phyloP scores from a whole-genome alignment of 2,329 filamentous ascomycete genomes.

The Pseudogymnoascus verrucosus region DNA sequence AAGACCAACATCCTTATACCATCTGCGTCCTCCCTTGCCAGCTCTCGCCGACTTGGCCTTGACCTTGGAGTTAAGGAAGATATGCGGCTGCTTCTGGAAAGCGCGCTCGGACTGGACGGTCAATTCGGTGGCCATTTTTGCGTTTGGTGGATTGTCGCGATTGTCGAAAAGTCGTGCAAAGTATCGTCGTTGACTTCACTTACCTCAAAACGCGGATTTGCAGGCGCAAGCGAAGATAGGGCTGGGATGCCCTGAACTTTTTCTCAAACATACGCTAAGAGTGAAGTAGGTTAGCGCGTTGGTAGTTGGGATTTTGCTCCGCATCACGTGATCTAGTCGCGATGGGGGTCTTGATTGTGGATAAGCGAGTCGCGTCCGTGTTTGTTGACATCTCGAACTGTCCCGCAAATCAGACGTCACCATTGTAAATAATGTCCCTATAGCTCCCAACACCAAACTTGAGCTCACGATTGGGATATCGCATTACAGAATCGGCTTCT shows the following conservation, averaged over 20 bases:
- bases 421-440: conserved; percentile 3
- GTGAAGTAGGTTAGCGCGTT: neutral
- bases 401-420: conserved; percentile 9
- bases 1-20: conserved; percentile 99
- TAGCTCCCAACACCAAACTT: conserved; percentile 6
- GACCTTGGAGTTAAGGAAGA: conserved; percentile 97
- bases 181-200: conserved; percentile 16
- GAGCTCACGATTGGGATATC: conserved; percentile 2
- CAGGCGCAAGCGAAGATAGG: conserved; percentile 1
- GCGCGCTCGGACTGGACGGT: conserved; percentile 99
- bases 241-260: conserved; percentile 9
- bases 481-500: neutral
- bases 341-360: conserved; percentile 6
- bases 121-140: conserved; percentile 87
- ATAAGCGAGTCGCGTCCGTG: conserved; percentile 10
- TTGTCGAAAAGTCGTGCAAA: conserved; percentile 22
- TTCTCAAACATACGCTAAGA: neutral
- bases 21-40: conserved; percentile 90
- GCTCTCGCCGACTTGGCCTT: conserved; percentile 76
- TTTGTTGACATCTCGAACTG: conserved; percentile 9
- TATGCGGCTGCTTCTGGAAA: conserved; percentile 99
- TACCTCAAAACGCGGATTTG: conserved; percentile 6
- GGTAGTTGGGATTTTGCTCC: neutral
- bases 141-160: conserved; percentile 23
- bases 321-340: neutral